Evolutionary conservation across 2,329 filamentous ascomycete species (phyloP), one percentile per base, ranked within the genome.

Genomic region (Neofusicoccum laricinum): DNA sequence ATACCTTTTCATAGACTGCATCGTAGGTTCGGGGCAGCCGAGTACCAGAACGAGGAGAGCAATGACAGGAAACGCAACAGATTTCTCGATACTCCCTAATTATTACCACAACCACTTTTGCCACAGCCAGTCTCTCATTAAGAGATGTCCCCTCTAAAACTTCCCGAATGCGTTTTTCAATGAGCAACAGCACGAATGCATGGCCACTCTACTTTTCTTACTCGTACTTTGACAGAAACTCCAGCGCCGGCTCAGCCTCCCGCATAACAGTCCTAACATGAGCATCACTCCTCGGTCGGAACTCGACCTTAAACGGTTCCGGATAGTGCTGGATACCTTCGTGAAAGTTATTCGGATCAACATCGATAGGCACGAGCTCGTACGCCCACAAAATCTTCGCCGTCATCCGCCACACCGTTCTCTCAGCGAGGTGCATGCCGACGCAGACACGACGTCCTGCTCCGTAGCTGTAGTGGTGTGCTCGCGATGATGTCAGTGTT

Each of bases 251-350:
- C 19, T 70, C 67, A 65, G 72, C 72, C 43, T 78, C 75, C 15
- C 57, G 70, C 51, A 70, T 65, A 25, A 80, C 73, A 6, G 75
- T 71, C 53, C 70, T 67, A 11, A 66, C 67, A 65, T 77, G 74
- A 43, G 69, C 64, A 49, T 71, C 68, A 46, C 74, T 75, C 38
- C 75, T 67, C 1, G 71, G 65, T 15, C 53, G 66, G 57, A 78
- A 71, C 40, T 70, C 68, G 59, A 74, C 71, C 57, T 71, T 67
- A 67, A 76, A 79, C 11, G 71, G 69, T 48, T 71, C 71, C 14
- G 76, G 73, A 19, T 70, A 72, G 17, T 71, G 69, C 34, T 77
- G 67, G 32, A 80, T 72, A 0, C 76, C 77, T 30, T 76, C 72
- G 50, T 70, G 71, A 67, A 73, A 79, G 19, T 66, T 71, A 7